These are phyloP conservation scores for Syncephalastrum racemosum DNA, from an alignment of 371 early-diverging fungal species.

Conservation along the genomic window DNA sequence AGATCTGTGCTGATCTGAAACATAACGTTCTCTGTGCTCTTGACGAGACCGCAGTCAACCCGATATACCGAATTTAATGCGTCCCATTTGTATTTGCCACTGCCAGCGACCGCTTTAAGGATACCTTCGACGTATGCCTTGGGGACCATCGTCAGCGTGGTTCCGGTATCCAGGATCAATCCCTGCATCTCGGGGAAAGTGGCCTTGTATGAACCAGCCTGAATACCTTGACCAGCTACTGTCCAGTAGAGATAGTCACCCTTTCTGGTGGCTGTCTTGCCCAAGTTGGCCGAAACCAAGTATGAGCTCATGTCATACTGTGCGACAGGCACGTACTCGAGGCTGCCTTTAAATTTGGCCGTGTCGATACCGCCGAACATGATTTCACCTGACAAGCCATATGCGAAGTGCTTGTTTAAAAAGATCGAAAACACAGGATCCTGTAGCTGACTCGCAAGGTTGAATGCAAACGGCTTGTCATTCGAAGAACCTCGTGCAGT, in stretches of 20 bases:
- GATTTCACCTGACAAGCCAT: constrained; percentile 25
- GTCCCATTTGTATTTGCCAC: constrained; percentile 12
- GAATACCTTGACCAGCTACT: constrained; percentile 20
- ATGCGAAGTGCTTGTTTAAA: constrained; percentile 12
- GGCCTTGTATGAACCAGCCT: not conserved
- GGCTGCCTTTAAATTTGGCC: constrained; percentile 15
- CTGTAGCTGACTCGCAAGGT: constrained; percentile 17
- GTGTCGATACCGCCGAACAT: constrained; percentile 27
- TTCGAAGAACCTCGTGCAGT: constrained; percentile 12
- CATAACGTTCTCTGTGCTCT: constrained; percentile 10
- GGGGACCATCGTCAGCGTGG: constrained; percentile 27
- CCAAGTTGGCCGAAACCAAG: constrained; percentile 14
- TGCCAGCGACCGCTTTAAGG: constrained; percentile 16
- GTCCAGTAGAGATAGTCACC: constrained; percentile 26
- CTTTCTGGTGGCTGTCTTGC: constrained; percentile 5
- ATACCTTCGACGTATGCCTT: constrained; percentile 16
- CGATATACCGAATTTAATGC: constrained; percentile 12
- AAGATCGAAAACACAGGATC: constrained; percentile 31
- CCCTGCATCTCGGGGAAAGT: constrained; percentile 8
- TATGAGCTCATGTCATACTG: constrained; percentile 16
- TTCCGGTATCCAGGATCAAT: constrained; percentile 33
- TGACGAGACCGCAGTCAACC: constrained; percentile 22
- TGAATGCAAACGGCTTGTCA: constrained; percentile 25
- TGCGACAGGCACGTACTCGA: constrained; percentile 28
- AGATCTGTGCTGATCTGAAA: constrained; percentile 16